Evolutionary conservation across 2,329 filamentous ascomycete species (phyloP).

Genomic region (Diplodia scrobiculata): DNA sequence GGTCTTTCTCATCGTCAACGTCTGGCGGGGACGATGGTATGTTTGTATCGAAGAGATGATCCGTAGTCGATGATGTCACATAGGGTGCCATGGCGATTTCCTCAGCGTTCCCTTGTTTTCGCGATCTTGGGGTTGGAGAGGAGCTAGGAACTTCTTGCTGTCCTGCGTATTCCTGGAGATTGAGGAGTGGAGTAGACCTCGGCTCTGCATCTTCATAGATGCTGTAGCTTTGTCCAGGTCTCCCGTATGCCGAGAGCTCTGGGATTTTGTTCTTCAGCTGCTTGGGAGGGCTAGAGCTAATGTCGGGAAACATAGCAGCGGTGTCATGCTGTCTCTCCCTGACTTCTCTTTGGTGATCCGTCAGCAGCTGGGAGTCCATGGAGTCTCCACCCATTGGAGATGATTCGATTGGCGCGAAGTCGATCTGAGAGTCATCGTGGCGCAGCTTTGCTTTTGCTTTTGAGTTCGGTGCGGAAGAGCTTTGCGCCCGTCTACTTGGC

Average conservation of each 20-base stretch:
- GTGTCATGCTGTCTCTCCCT: constrained; percentile 68
- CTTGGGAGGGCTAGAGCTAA: constrained; percentile 44
- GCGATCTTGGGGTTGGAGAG: constrained; percentile 55
- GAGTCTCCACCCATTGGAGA: constrained; percentile 52
- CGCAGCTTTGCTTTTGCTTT: constrained; percentile 60
- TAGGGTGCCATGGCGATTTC: constrained; percentile 8
- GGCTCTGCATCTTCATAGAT: not conserved
- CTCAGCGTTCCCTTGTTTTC: constrained; percentile 31
- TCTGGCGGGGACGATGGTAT: constrained; percentile 34
- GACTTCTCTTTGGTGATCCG: constrained; percentile 77
- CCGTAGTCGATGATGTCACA: constrained; percentile 9
- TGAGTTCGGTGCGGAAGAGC: constrained; percentile 24
- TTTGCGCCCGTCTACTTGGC: not conserved
- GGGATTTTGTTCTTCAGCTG: constrained; percentile 17
- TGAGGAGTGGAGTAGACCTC: constrained; percentile 48
- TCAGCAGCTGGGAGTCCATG: constrained; percentile 71
- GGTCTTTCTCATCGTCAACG: constrained; percentile 15
- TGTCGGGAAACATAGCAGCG: constrained; percentile 67
- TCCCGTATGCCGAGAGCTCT: not conserved
- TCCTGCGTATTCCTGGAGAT: constrained; percentile 41
- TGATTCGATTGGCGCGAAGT: constrained; percentile 70
- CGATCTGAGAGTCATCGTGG: constrained; percentile 80
- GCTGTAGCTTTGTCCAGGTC: not conserved
- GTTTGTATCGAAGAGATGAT: not conserved
- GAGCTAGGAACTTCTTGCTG: constrained; percentile 54